Evolutionary conservation across 768 basidiomycete species (phyloP).

Genomic region (Boletellus sp.): DNA sequence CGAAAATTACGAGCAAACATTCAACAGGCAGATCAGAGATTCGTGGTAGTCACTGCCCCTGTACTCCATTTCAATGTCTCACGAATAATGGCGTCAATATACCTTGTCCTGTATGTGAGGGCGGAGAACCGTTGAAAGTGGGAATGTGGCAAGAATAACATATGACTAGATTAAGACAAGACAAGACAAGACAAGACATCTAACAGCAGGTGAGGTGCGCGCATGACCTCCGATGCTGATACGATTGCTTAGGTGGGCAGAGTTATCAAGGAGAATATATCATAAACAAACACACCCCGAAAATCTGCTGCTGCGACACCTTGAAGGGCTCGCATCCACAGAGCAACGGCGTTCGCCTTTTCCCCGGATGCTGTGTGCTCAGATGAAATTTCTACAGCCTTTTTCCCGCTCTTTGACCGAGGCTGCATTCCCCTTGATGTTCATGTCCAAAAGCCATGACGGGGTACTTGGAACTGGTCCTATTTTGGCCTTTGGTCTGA

Average conservation of each 20-base stretch:
- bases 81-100: constrained; percentile 36
- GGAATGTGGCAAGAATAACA: constrained; percentile 6
- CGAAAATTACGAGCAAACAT: not conserved
- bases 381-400: constrained; percentile 25
- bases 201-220: too few species aligned
- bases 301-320: constrained; percentile 17
- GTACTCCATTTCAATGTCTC: constrained; percentile 25
- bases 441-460: constrained; percentile 18
- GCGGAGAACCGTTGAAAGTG: constrained; percentile 14
- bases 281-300: constrained; percentile 1
- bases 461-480: constrained; percentile 14
- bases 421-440: constrained; percentile 11
- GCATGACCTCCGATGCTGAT: constrained; percentile 17
- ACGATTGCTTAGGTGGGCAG: not conserved
- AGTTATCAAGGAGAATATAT: not conserved
- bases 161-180: constrained; percentile 8
- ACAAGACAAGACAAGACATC: too few species aligned
- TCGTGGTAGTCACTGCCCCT: constrained; percentile 22
- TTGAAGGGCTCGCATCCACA: constrained; percentile 8
- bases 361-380: constrained; percentile 13
- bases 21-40: constrained; percentile 24
- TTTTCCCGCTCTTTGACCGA: constrained; percentile 2
- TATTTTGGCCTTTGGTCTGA: not conserved
- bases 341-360: not conserved
- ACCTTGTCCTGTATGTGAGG: constrained; percentile 25